Percentiles rank a stretch among this genome's conserved stretches.
Evolutionary conservation across 2,329 filamentous ascomycete genomes (phyloP).

Genomic region (Aspergillus quadricinctus): DNA sequence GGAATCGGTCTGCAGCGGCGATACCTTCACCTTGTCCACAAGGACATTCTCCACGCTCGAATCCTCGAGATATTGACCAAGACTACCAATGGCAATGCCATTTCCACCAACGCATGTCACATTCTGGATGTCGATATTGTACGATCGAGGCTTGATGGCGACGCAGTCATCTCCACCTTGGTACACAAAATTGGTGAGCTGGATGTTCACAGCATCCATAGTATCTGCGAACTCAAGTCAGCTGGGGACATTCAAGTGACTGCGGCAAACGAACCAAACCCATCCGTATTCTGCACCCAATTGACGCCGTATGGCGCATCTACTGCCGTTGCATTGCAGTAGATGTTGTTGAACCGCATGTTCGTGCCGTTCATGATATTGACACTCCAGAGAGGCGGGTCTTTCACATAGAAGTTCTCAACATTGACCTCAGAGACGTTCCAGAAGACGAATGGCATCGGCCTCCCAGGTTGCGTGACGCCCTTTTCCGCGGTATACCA

Average conservation of each 20-base stretch:
- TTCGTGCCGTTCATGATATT: conserved; percentile 58
- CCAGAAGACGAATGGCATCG: conserved; percentile 58
- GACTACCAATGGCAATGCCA: conserved; percentile 48
- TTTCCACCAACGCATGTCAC: conserved; percentile 53
- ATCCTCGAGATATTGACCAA: conserved; percentile 55
- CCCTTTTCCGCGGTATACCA: conserved; percentile 52
- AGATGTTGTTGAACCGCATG: conserved; percentile 50
- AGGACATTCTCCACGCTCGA: conserved; percentile 48
- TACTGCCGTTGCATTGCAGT: conserved; percentile 48
- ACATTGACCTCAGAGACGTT: conserved; percentile 53
- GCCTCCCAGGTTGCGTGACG: conserved; percentile 47
- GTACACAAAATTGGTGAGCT: conserved; percentile 49
- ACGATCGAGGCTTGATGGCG: conserved; percentile 58
- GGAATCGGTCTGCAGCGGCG: too few species aligned
- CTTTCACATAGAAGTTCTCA: conserved; percentile 29
- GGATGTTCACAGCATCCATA: conserved; percentile 51
- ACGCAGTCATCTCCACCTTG: conserved; percentile 60
- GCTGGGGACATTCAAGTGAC: not conserved
- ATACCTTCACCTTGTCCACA: conserved; percentile 41
- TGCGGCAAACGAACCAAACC: conserved; percentile 38
- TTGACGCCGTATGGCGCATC: conserved; percentile 50
- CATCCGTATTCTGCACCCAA: conserved; percentile 57
- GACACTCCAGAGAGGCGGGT: conserved; percentile 43
- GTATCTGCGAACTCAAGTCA: conserved; percentile 36
- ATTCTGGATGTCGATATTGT: conserved; percentile 54